A percentile compares a stretch with the other conserved stretches of the same genome.
Conservation (phyloP, 768 basidiomycete species). For the Boletus huronensis region DNA sequence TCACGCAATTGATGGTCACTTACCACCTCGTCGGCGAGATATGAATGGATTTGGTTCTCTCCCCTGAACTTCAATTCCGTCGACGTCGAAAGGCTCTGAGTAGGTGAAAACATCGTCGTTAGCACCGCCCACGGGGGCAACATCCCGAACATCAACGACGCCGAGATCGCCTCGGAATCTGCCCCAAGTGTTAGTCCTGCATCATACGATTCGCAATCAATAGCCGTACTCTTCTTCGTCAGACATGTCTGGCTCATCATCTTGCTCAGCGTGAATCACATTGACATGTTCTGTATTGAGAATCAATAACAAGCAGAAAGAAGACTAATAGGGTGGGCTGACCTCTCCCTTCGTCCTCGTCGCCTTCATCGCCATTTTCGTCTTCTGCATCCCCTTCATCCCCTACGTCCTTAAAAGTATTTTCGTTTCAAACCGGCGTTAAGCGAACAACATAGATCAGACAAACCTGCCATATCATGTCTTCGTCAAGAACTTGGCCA, state of each 20-base stretch:
- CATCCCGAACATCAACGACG: constrained; percentile 35
- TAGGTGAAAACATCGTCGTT: constrained; percentile 55
- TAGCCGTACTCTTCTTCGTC: constrained; percentile 61
- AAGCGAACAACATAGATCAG: neutral
- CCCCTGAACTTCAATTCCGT: constrained; percentile 41
- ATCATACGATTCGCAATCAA: neutral
- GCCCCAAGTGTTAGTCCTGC: constrained; percentile 15
- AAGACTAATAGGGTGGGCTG: neutral
- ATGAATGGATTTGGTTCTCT: constrained; percentile 42
- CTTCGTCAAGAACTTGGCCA: constrained; percentile 46
- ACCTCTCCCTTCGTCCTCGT: constrained; percentile 28
- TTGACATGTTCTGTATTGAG: constrained; percentile 44
- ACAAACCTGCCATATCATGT: constrained; percentile 58
- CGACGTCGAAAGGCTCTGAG: constrained; percentile 49
- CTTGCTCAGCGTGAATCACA: constrained; percentile 60
- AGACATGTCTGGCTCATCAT: constrained; percentile 60
- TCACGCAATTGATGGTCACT: neutral
- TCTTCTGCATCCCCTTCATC: constrained; percentile 53
- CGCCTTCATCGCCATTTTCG: constrained; percentile 60
- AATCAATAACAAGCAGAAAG: constrained; percentile 9
- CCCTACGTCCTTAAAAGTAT: constrained; percentile 46
- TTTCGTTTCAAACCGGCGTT: constrained; percentile 8
- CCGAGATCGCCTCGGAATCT: constrained; percentile 42
- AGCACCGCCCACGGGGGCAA: constrained; percentile 23
- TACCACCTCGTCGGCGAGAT: constrained; percentile 50